These are phyloP conservation scores for Pseudogymnoascus destructans DNA, from an alignment of 2,329 filamentous ascomycete genomes.

Conservation along the genomic window DNA sequence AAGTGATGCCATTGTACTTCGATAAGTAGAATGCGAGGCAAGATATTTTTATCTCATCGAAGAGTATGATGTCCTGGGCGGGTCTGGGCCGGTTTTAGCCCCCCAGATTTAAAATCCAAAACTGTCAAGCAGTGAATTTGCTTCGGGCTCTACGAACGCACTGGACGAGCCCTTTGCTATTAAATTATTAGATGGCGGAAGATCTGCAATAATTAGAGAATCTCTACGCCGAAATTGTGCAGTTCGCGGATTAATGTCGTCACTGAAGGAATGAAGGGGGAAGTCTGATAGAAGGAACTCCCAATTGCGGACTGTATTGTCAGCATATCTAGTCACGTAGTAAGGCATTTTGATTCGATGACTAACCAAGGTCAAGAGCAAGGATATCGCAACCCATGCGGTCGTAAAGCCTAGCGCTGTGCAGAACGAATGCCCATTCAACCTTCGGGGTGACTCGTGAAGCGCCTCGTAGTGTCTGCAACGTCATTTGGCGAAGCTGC, in stretches of 20 bases:
- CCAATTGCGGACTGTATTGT: slow-evolving; percentile 56
- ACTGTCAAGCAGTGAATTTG: slow-evolving; percentile 74
- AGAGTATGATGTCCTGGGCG: not conserved
- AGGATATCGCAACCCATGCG: slow-evolving; percentile 90
- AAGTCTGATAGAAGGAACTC: slow-evolving; percentile 51
- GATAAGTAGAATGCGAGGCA: not conserved
- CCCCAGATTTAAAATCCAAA: slow-evolving; percentile 66
- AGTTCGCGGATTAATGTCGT: slow-evolving; percentile 33
- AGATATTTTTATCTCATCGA: not conserved
- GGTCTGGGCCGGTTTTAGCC: not conserved
- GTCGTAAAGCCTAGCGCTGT: slow-evolving; percentile 72
- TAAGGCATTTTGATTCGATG: slow-evolving; percentile 13
- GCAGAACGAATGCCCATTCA: slow-evolving; percentile 82
- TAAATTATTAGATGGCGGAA: slow-evolving; percentile 36
- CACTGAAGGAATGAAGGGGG: slow-evolving; percentile 32
- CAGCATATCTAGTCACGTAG: slow-evolving; percentile 11
- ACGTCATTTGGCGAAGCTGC: slow-evolving; percentile 66
- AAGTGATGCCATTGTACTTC: not conserved
- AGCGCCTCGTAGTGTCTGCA: slow-evolving; percentile 76
- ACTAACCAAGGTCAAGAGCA: slow-evolving; percentile 66
- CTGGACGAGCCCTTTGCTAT: slow-evolving; percentile 48
- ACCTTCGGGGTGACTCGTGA: slow-evolving; percentile 64
- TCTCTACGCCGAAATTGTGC: slow-evolving; percentile 53
- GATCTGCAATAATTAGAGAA: slow-evolving; percentile 68
- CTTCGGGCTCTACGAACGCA: slow-evolving; percentile 85